Base-by-base conservation (phyloP, 2,329 filamentous ascomycete genomes). In the Clonostachys chloroleuca region DNA sequence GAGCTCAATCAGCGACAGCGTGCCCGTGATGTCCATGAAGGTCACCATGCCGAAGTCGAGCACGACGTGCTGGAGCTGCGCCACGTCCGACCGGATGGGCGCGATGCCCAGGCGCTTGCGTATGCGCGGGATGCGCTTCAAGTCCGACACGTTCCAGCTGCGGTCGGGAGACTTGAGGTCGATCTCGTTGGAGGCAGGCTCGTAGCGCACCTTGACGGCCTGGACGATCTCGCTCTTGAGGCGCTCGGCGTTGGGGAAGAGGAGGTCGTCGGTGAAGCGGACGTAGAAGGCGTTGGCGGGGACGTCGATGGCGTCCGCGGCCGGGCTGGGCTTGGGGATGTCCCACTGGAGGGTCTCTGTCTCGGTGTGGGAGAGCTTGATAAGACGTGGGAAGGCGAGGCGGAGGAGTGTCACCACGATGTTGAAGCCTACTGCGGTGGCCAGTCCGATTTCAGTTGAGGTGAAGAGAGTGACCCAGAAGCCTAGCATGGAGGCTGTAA, bases 401-500 rank as follows among this genome's bases (percentile, higher is more conserved):
- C 78, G 75, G 0, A 84, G 67, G 2, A 85, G 64, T 30, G 79
- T 73, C 58, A 81, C 83, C 47, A 80, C 74, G 34, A 85, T 75
- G 56, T 78, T 84, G 73, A 86, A 87, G 8, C 74, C 80, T 1
- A 84, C 80, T 2, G 80, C 75, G 17, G 67, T 65, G 17, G 70
- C 80, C 40, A 85, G 81, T 12, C 82, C 83, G 35, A 79, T 70
- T 53, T 84, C 79, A 2, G 78, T 80, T 0, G 74, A 77, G 3
- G 77, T 74, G 54, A 85, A 83, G 10, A 86, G 72, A 0, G 80
- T 81, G 4, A 85, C 68, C 77, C 82, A 85, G 55, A 86, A 79
- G 5, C 81, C 74, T 33, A 86, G 68, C 75, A 84, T 81, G 30
- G 78, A 74, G 1, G 79, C 76, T 45, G 82, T 72, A 54, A 86